These are phyloP conservation scores for Dryadomyces quercus-mongolicae DNA, from an alignment of 2,329 filamentous ascomycete genomes.

Conservation along the genomic window DNA sequence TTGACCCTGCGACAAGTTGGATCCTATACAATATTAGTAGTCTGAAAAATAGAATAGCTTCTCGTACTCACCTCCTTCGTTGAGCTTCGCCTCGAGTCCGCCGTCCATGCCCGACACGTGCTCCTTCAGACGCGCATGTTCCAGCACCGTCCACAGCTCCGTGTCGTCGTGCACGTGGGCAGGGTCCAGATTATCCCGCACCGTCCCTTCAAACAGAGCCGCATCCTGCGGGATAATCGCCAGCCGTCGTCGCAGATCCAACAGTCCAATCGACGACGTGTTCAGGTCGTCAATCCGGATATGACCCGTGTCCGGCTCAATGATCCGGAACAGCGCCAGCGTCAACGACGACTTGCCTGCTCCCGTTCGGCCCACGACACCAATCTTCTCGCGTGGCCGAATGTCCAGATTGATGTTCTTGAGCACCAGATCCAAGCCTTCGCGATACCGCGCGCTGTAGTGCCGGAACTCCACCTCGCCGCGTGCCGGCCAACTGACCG, in stretches of 20 bases:
- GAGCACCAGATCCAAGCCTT: conserved; percentile 79
- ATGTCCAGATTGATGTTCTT: conserved; percentile 89
- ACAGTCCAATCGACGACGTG: conserved; percentile 77
- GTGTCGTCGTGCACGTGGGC: conserved; percentile 93
- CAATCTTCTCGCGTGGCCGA: conserved; percentile 95
- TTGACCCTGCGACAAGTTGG: conserved; percentile 90
- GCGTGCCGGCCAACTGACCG: conserved; percentile 81
- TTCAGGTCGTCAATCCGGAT: conserved; percentile 86
- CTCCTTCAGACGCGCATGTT: conserved; percentile 88
- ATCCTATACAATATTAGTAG: conserved; percentile 40
- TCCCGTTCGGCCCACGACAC: conserved; percentile 89
- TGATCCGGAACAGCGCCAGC: conserved; percentile 86
- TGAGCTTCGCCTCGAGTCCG: conserved; percentile 76
- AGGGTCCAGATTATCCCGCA: conserved; percentile 92
- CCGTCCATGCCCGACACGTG: conserved; percentile 79
- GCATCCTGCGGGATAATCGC: conserved; percentile 98
- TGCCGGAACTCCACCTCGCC: conserved; percentile 85
- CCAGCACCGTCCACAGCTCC: conserved; percentile 89
- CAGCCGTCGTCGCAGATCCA: conserved; percentile 77
- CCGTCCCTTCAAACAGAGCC: conserved; percentile 60
- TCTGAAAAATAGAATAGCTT: too few species aligned
- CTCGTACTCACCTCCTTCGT: conserved; percentile 83
- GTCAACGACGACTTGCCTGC: conserved; percentile 94
- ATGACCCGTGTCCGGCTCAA: conserved; percentile 70
- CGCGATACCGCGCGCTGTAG: conserved; percentile 87